A percentile compares a stretch with the other conserved stretches of the same genome.
These are phyloP conservation scores for Martensiomyces pterosporus DNA, from an alignment of 192 early-diverging fungal genomes.

Conservation along the genomic window DNA sequence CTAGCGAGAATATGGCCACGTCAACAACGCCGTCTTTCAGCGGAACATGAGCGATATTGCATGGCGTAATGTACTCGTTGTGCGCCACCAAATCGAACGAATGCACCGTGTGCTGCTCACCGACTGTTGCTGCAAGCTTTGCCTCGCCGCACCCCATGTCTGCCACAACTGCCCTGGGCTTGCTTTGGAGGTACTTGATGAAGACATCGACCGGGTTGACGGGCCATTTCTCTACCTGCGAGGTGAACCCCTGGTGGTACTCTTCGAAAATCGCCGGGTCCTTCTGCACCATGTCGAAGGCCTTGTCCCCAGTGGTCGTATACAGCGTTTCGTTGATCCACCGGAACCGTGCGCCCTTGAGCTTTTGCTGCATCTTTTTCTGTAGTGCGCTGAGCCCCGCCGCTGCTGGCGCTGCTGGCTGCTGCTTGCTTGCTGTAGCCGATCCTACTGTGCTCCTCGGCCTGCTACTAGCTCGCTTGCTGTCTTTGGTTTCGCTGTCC, in stretches of 20 bases:
- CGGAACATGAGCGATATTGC: conserved; percentile 91
- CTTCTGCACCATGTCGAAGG: conserved; percentile 71
- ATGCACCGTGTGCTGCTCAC: conserved; percentile 61
- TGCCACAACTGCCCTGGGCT: conserved; percentile 55
- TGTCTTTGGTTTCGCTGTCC: background rate
- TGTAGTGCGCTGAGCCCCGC: conserved; percentile 32
- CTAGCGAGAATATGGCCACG: conserved; percentile 85
- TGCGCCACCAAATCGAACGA: conserved; percentile 87
- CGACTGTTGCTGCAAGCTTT: conserved; percentile 67
- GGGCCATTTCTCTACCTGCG: conserved; percentile 90
- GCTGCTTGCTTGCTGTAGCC: background rate
- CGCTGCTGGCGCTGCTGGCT: background rate
- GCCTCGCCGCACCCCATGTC: conserved; percentile 98
- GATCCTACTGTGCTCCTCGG: too few species aligned
- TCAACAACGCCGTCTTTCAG: conserved; percentile 64
- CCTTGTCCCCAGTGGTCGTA: conserved; percentile 72
- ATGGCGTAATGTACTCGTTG: conserved; percentile 77
- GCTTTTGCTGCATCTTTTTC: conserved; percentile 64
- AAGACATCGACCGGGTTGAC: conserved; percentile 88
- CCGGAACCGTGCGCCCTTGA: conserved; percentile 73
- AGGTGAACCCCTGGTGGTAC: conserved; percentile 93
- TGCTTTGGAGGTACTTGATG: conserved; percentile 58
- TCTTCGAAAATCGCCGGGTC: conserved; percentile 89
- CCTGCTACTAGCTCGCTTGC: background rate
- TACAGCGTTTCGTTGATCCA: conserved; percentile 97